phyloP scores from a whole-genome alignment of 2,329 filamentous ascomycete genomes.

The Ophiostoma sp. region DNA sequence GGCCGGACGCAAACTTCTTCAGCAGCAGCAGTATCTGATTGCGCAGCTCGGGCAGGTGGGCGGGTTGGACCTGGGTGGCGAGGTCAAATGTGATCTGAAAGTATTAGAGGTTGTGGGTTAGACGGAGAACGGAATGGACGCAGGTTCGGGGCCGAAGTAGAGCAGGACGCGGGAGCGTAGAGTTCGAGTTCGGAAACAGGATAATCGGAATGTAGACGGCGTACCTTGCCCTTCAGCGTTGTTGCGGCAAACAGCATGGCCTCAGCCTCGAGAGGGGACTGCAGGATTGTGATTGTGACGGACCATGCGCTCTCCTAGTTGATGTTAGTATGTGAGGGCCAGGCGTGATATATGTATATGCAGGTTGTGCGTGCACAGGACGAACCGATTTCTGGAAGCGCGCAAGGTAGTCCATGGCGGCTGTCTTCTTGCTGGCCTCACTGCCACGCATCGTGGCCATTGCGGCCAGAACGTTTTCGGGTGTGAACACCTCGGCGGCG shows the following conservation, averaged over 20 bases:
- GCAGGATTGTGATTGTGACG: conserved; percentile 80
- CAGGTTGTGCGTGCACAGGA: conserved; percentile 31
- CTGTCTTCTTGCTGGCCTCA: conserved; percentile 81
- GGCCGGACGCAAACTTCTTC: conserved; percentile 76
- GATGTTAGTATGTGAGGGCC: neutral
- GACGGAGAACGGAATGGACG: neutral
- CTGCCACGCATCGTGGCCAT: conserved; percentile 89
- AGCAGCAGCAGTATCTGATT: conserved; percentile 81
- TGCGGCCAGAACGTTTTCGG: conserved; percentile 74
- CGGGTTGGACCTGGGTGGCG: conserved; percentile 74
- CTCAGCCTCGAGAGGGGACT: conserved; percentile 77
- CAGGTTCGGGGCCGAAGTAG: neutral
- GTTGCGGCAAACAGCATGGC: conserved; percentile 95
- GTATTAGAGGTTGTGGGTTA: conserved; percentile 28
- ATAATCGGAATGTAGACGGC: neutral
- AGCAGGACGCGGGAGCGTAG: conserved; percentile 3
- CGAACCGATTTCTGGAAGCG: conserved; percentile 97
- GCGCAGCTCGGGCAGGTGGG: conserved; percentile 73
- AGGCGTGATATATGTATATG: no score
- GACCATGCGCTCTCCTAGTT: conserved; percentile 84
- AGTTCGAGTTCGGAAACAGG: neutral
- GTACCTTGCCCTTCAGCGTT: conserved; percentile 95
- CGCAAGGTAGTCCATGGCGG: conserved; percentile 81
- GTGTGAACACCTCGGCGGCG: conserved; percentile 71
- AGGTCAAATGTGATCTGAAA: conserved; percentile 92